Evolutionary conservation across 2,329 filamentous ascomycete species (phyloP).

Genomic region (Monilinia vaccinii-corymbosi): DNA sequence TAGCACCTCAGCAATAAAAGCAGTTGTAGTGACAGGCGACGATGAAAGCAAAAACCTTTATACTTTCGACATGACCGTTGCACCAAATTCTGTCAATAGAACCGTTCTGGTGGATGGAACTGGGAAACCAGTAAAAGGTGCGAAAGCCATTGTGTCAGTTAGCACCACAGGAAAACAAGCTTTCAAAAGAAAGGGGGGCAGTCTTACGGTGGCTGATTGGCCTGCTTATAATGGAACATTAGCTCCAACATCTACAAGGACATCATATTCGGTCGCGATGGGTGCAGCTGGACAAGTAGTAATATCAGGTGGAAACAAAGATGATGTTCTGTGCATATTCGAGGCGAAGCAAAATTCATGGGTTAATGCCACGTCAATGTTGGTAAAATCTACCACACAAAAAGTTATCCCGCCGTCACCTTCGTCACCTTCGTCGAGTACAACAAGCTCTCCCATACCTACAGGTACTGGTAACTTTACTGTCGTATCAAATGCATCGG

Average conservation of each 20-base stretch:
- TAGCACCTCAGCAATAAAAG: conserved; percentile 50
- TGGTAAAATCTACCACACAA: conserved; percentile 18
- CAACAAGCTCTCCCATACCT: conserved; percentile 15
- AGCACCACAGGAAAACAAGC: conserved; percentile 5
- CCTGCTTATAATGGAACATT: conserved; percentile 69
- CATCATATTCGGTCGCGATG: conserved; percentile 62
- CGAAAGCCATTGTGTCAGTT: conserved; percentile 33
- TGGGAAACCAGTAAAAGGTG: conserved; percentile 43
- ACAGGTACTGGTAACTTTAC: conserved; percentile 28
- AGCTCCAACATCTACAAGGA: conserved; percentile 56
- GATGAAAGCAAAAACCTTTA: conserved; percentile 74
- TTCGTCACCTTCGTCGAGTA: conserved; percentile 8
- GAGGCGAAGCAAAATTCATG: conserved; percentile 67
- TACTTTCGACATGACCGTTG: conserved; percentile 63
- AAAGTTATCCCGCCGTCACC: conserved; percentile 8
- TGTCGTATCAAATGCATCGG: conserved; percentile 11
- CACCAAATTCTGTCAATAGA: conserved; percentile 67
- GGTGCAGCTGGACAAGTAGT: conserved; percentile 59
- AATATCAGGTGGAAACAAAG: conserved; percentile 61
- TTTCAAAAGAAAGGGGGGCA: conserved; percentile 28
- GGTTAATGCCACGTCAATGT: conserved; percentile 53
- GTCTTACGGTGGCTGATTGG: conserved; percentile 55
- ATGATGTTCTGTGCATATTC: conserved; percentile 65
- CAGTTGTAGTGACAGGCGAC: conserved; percentile 56
- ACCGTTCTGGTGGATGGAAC: conserved; percentile 55